These are phyloP conservation scores for Colletotrichum sp. DNA, from an alignment of 2,329 filamentous ascomycete species.

Conservation along the genomic window DNA sequence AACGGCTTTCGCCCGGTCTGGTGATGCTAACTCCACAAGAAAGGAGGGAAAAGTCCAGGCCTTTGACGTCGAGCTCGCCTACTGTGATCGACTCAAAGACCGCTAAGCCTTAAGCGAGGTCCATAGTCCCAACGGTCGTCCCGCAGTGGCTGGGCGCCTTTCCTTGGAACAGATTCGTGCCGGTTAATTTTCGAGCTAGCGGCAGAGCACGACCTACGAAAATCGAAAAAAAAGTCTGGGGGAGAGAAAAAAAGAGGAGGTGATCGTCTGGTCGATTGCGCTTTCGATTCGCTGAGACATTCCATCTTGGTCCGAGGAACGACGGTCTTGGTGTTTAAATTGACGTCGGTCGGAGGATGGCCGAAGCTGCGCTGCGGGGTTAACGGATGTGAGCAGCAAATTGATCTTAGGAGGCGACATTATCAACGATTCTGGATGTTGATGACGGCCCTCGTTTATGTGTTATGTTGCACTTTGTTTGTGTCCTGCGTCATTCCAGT, in stretches of 20 bases:
- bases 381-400: background rate
- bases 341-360: background rate
- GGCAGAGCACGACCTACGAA: background rate
- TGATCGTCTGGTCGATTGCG: background rate
- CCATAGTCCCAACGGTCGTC: background rate
- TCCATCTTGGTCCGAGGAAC: background rate
- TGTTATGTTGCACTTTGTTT: background rate
- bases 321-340: background rate
- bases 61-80: background rate
- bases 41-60: background rate
- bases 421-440: background rate
- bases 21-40: background rate
- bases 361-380: background rate
- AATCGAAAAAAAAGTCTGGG: background rate
- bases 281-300: background rate
- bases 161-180: background rate
- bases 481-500: background rate
- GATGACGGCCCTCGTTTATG: background rate
- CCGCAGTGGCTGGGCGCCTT: background rate
- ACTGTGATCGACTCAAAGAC: background rate
- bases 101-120: background rate
- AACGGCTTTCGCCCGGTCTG: background rate
- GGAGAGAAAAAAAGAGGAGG: background rate
- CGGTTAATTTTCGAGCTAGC: slow-evolving; percentile 11
- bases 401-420: background rate